These are phyloP conservation scores for Tephrocybe sp. DNA, from an alignment of 768 basidiomycete genomes.

Conservation along the genomic window DNA sequence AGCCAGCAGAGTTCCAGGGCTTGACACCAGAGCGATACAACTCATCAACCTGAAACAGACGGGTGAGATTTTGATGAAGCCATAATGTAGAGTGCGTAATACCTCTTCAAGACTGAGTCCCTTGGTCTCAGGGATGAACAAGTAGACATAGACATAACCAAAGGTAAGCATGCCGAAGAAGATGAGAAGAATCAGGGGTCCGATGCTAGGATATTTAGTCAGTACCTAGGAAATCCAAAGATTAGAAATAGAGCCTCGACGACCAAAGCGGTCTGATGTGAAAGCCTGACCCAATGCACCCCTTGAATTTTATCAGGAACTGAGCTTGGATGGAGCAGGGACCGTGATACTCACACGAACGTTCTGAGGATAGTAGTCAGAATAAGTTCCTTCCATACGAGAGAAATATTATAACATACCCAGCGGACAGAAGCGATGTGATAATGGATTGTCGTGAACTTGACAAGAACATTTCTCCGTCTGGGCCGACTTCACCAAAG, in stretches of 20 bases:
- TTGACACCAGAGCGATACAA: conserved; percentile 64
- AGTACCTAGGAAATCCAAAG: too few relatives aligned
- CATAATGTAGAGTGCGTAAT: not conserved
- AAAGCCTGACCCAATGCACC: conserved; percentile 71
- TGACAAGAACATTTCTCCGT: conserved; percentile 52
- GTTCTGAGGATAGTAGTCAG: conserved; percentile 30
- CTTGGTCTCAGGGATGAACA: conserved; percentile 80
- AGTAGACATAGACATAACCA: conserved; percentile 69
- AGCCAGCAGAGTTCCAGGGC: conserved; percentile 62
- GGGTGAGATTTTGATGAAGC: conserved; percentile 1
- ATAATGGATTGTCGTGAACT: conserved; percentile 72
- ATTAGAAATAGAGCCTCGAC: conserved; percentile 70
- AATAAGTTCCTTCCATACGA: too few relatives aligned
- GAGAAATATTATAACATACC: too few relatives aligned
- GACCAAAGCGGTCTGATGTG: conserved; percentile 70
- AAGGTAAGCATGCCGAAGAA: conserved; percentile 74
- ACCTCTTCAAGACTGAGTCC: conserved; percentile 75
- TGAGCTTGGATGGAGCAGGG: conserved; percentile 1
- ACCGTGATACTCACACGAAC: conserved; percentile 40
- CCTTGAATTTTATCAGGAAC: conserved; percentile 24
- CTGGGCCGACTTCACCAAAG: conserved; percentile 52
- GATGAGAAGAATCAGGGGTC: conserved; percentile 71
- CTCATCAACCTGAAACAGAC: conserved; percentile 58
- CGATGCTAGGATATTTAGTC: conserved; percentile 41
- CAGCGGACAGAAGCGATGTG: conserved; percentile 74